A percentile compares a stretch with the other conserved stretches of the same genome.
These are phyloP conservation scores for Tripidium arundinaceum DNA, from an alignment of 202 grass and related monocot species.

Conservation along the genomic window DNA sequence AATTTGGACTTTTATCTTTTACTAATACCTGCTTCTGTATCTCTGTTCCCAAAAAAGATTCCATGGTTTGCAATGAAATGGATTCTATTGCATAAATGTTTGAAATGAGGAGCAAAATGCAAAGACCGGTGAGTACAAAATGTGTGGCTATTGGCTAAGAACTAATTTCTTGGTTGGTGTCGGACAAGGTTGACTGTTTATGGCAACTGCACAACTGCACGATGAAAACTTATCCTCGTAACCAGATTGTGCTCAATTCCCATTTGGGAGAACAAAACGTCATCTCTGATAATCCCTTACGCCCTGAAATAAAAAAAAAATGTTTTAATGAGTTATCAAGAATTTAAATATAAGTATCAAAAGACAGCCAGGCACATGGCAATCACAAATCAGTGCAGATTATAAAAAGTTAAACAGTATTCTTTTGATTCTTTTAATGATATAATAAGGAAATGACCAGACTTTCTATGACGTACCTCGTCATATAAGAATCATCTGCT, in stretches of 20 bases:
- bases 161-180: not conserved
- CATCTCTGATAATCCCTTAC: not conserved
- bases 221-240: not conserved
- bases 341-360: conserved; percentile 11
- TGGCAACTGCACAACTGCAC: not conserved
- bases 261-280: not conserved
- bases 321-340: not conserved
- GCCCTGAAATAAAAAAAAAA: conserved; percentile 38
- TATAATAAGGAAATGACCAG: not conserved
- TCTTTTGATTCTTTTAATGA: not conserved
- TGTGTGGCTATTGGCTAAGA: not conserved
- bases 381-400: not conserved
- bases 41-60: conserved; percentile 5
- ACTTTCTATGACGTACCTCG: conserved; percentile 41
- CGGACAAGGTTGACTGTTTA: not conserved
- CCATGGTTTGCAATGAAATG: not conserved
- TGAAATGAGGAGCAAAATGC: not conserved
- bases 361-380: not conserved
- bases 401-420: not conserved
- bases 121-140: not conserved
- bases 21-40: no score
- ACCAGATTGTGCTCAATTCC: not conserved
- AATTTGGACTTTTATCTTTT: no score
- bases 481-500: conserved; percentile 85
- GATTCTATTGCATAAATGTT: not conserved